phyloP scores from a whole-genome alignment of 805 yeast species.

The Zygoascus bituminiphila region DNA sequence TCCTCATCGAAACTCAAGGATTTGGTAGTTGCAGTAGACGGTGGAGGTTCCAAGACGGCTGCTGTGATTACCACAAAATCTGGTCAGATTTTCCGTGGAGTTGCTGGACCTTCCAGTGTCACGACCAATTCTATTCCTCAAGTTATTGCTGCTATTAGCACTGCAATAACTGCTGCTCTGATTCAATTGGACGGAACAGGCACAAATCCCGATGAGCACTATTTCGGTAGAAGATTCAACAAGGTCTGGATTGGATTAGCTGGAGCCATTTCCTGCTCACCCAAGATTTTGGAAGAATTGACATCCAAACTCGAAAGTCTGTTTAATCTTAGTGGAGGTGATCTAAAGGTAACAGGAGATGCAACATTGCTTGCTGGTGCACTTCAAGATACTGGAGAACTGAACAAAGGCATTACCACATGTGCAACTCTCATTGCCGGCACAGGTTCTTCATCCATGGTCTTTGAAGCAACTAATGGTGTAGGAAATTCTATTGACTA shows the following conservation, averaged over 20 bases:
- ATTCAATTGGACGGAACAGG: slow-evolving; percentile 1
- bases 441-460: slow-evolving; percentile 21
- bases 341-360: slow-evolving; percentile 17
- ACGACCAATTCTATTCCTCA: slow-evolving; percentile 9
- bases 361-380: slow-evolving; percentile 14
- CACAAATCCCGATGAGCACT: neutral
- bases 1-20: neutral
- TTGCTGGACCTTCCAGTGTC: slow-evolving; percentile 17
- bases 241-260: slow-evolving; percentile 21
- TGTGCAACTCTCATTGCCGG: slow-evolving; percentile 19
- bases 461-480: slow-evolving; percentile 6
- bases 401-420: neutral
- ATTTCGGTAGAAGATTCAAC: neutral
- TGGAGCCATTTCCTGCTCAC: slow-evolving; percentile 14
- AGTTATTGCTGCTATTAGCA: slow-evolving; percentile 5
- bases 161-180: slow-evolving; percentile 10
- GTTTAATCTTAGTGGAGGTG: slow-evolving; percentile 4
- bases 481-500: neutral
- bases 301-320: slow-evolving; percentile 3
- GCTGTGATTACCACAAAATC: slow-evolving; percentile 13
- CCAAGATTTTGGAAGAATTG: neutral
- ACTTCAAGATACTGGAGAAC: slow-evolving; percentile 3
- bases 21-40: slow-evolving; percentile 17
- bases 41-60: slow-evolving; percentile 23
- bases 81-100: slow-evolving; percentile 10